Evolutionary conservation across 257 asterid genomes (phyloP).

Genomic region (Jacaranda mimosifolia): DNA sequence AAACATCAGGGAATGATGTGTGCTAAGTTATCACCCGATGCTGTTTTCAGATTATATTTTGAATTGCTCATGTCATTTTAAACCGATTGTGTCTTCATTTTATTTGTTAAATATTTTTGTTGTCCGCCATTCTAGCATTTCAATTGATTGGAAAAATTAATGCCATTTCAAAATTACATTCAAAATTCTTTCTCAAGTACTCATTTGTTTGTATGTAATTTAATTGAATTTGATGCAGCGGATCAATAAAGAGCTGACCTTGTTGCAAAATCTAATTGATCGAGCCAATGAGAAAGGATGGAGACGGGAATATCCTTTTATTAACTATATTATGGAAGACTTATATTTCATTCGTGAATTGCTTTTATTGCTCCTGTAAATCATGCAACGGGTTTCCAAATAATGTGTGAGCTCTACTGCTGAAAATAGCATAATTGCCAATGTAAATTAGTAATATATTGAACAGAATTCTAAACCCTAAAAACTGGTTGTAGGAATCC

Average conservation of each 20-base stretch:
- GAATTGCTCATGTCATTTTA: slow-evolving; percentile 11
- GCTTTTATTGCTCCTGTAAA: slow-evolving; percentile 18
- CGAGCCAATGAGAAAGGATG: slow-evolving; percentile 89
- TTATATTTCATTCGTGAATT: slow-evolving; percentile 21
- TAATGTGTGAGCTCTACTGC: neutral
- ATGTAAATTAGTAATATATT: neutral
- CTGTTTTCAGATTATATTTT: neutral
- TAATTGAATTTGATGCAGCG: slow-evolving; percentile 53
- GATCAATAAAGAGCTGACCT: slow-evolving; percentile 69
- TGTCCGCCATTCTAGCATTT: slow-evolving; percentile 4
- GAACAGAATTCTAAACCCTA: neutral
- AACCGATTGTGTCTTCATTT: slow-evolving; percentile 4
- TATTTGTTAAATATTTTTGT: neutral
- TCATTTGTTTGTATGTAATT: slow-evolving; percentile 29
- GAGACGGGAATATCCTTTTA: slow-evolving; percentile 88
- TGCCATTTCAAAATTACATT: slow-evolving; percentile 7
- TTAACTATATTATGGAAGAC: slow-evolving; percentile 28
- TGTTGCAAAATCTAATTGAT: slow-evolving; percentile 55
- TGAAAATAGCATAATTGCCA: neutral
- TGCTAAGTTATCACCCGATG: neutral
- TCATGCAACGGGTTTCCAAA: neutral
- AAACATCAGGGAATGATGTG: neutral
- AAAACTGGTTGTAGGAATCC: neutral
- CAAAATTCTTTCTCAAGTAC: slow-evolving; percentile 8
- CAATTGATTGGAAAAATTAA: neutral